Evolutionary conservation across 2,329 filamentous ascomycete species (phyloP).

Genomic region (Neonectria ditissima): DNA sequence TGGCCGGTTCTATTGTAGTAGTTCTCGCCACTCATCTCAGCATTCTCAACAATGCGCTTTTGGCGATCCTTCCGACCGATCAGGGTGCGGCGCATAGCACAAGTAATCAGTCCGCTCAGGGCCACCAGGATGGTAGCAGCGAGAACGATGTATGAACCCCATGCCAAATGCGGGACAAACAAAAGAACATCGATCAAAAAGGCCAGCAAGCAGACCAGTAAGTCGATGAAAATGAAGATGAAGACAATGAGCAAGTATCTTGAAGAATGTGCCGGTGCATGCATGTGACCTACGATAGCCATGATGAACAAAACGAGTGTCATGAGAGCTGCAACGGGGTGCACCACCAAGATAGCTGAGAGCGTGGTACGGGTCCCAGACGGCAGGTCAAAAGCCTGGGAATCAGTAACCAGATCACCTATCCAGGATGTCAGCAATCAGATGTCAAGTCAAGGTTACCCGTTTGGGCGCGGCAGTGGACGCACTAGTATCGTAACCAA

Average conservation of each 20-base stretch:
- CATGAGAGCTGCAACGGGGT: constrained; percentile 89
- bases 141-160: constrained; percentile 94
- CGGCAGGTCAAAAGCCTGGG: constrained; percentile 67
- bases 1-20: constrained; percentile 81
- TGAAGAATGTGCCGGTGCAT: constrained; percentile 88
- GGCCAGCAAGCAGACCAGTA: constrained; percentile 84
- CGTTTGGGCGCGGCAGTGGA: constrained; percentile 34
- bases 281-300: constrained; percentile 84
- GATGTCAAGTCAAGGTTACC: background rate
- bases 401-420: constrained; percentile 45
- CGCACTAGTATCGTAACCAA: constrained; percentile 89
- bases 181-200: constrained; percentile 95
- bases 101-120: constrained; percentile 85
- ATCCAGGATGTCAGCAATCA: constrained; percentile 28
- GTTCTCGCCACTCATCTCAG: constrained; percentile 96
- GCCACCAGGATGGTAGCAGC: constrained; percentile 89
- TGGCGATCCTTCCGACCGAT: constrained; percentile 94
- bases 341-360: constrained; percentile 91
- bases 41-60: constrained; percentile 90
- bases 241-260: constrained; percentile 87
- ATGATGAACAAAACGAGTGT: constrained; percentile 87
- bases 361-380: constrained; percentile 69
- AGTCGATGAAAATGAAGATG: constrained; percentile 86
- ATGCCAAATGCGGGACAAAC: constrained; percentile 92
- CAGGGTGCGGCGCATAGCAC: constrained; percentile 92